phyloP scores from a whole-genome alignment of 1,284 basidiomycete species.

The Ceratobasidium sp. region DNA sequence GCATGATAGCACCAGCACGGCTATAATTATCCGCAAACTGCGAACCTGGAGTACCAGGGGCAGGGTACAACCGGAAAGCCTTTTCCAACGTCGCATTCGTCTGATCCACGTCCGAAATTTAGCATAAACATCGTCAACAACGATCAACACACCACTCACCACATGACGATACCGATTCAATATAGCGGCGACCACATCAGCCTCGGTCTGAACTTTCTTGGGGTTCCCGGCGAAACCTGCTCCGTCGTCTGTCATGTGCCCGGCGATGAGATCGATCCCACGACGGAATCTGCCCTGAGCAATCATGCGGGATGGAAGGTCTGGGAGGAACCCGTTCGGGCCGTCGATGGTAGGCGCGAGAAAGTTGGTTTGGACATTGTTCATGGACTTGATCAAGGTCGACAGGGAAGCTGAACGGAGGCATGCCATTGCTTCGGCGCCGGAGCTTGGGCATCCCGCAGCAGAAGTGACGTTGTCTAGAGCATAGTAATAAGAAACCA shows the following conservation, averaged over 20 bases:
- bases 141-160: slow-evolving; percentile 46
- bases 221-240: slow-evolving; percentile 55
- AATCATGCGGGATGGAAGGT: slow-evolving; percentile 52
- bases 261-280: slow-evolving; percentile 54
- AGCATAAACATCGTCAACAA: background rate
- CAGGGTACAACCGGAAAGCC: slow-evolving; percentile 54
- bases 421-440: slow-evolving; percentile 50
- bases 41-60: slow-evolving; percentile 50
- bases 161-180: slow-evolving; percentile 54
- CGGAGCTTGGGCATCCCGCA: slow-evolving; percentile 51
- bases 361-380: slow-evolving; percentile 50
- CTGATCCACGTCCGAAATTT: slow-evolving; percentile 45
- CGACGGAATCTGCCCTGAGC: slow-evolving; percentile 51
- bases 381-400: slow-evolving; percentile 46
- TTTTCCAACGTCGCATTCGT: slow-evolving; percentile 52
- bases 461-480: slow-evolving; percentile 50
- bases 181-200: slow-evolving; percentile 52
- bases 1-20: slow-evolving; percentile 54
- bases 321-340: slow-evolving; percentile 44
- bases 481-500: background rate
- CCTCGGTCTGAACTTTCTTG: slow-evolving; percentile 53
- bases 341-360: slow-evolving; percentile 54
- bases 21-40: slow-evolving; percentile 55
- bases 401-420: slow-evolving; percentile 54
- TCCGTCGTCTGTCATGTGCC: slow-evolving; percentile 58